Evolutionary conservation across 352 stramenopile genomes (phyloP).

Genomic region (Globisporangium radiosum): DNA sequence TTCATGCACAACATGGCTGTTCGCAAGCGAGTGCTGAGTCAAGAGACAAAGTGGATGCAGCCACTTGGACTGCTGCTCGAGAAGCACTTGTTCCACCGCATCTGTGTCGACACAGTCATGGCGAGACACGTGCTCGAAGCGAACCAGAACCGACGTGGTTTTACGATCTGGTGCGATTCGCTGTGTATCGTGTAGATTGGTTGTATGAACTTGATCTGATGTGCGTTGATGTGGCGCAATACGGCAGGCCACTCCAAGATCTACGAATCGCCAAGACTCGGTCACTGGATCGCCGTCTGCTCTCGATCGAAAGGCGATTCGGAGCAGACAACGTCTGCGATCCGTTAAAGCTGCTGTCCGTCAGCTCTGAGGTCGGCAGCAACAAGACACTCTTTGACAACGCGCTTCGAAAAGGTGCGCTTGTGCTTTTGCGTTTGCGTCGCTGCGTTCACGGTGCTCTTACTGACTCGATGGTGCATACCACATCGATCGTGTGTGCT

Average conservation of each 20-base stretch:
- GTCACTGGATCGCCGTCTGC: not conserved
- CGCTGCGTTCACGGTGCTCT: not conserved
- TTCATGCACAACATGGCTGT: not conserved
- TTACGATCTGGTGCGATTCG: constrained; percentile 5
- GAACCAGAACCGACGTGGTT: constrained; percentile 3
- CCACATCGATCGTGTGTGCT: not conserved
- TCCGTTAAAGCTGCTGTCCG: not conserved
- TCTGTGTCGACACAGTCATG: constrained; percentile 5
- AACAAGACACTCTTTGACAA: not conserved
- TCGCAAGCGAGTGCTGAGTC: not conserved
- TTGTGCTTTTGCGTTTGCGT: not conserved
- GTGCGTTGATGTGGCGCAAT: too few relatives aligned
- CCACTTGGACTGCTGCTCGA: constrained; percentile 12
- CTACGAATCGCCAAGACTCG: not conserved
- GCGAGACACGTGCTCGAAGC: not conserved
- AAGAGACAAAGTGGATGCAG: constrained; percentile 4
- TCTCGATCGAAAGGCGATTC: not conserved
- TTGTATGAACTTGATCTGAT: too few relatives aligned
- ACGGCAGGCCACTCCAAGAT: not conserved
- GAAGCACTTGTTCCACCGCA: constrained; percentile 10
- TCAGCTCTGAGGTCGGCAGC: not conserved
- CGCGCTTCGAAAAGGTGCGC: not conserved
- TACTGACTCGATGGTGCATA: too few relatives aligned
- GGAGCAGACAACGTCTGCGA: not conserved
- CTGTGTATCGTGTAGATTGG: not conserved